phyloP scores from a whole-genome alignment of 2,329 filamentous ascomycete species.

The Pseudogymnoascus destructans region DNA sequence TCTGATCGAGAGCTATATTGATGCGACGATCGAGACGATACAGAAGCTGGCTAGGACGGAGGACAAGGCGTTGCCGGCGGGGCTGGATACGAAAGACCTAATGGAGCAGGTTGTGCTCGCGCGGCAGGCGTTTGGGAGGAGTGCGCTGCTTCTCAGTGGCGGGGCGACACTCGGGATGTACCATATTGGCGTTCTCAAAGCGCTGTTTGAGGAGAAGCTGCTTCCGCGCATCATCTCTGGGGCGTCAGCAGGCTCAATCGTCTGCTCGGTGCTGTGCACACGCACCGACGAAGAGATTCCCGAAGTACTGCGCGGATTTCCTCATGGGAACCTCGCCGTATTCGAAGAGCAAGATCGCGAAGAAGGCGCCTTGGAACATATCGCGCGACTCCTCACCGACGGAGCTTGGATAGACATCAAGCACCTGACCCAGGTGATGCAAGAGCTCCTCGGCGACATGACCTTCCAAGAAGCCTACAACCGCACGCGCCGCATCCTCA shows the following conservation, averaged over 20 bases:
- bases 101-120: slow-evolving; percentile 47
- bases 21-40: slow-evolving; percentile 64
- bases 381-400: slow-evolving; percentile 63
- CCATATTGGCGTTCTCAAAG: slow-evolving; percentile 56
- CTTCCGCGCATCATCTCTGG: slow-evolving; percentile 57
- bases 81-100: slow-evolving; percentile 40
- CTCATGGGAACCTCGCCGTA: slow-evolving; percentile 48
- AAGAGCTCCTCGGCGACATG: slow-evolving; percentile 66
- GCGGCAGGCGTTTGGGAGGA: slow-evolving; percentile 52
- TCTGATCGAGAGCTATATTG: slow-evolving; percentile 76
- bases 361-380: slow-evolving; percentile 54
- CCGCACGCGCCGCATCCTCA: slow-evolving; percentile 79
- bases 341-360: slow-evolving; percentile 45
- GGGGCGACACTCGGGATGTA: slow-evolving; percentile 62
- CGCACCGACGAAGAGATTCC: slow-evolving; percentile 51
- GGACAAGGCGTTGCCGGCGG: slow-evolving; percentile 30
- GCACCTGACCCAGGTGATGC: slow-evolving; percentile 72
- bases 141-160: slow-evolving; percentile 52
- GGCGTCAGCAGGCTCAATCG: slow-evolving; percentile 56
- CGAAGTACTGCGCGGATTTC: slow-evolving; percentile 42
- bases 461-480: slow-evolving; percentile 96
- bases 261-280: slow-evolving; percentile 50
- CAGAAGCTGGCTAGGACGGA: slow-evolving; percentile 45
- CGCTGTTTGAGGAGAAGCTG: slow-evolving; percentile 48
- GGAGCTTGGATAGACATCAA: slow-evolving; percentile 77